These are phyloP conservation scores for Xylaria multiplex DNA, from an alignment of 2,329 filamentous ascomycete species.

Conservation along the genomic window DNA sequence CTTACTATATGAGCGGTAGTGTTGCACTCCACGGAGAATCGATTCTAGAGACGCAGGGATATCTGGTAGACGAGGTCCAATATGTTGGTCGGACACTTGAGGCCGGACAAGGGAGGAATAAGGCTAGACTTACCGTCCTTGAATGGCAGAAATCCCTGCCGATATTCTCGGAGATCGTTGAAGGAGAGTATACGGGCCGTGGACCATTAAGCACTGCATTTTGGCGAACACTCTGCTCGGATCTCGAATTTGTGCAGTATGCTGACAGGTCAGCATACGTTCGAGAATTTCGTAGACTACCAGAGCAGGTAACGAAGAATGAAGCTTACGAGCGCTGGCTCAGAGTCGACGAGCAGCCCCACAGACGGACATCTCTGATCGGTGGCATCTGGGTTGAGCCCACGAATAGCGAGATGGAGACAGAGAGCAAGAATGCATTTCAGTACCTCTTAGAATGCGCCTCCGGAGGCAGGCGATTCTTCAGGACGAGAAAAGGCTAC, in stretches of 20 bases:
- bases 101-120: constrained; percentile 28
- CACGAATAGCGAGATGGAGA: constrained; percentile 20
- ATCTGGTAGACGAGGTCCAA: constrained; percentile 31
- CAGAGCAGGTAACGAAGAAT: not conserved
- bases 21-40: constrained; percentile 34
- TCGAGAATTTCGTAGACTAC: constrained; percentile 28
- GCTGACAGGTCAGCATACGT: constrained; percentile 22
- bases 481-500: constrained; percentile 33
- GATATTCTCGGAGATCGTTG: no score
- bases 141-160: constrained; percentile 26
- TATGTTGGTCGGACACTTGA: constrained; percentile 32
- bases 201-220: constrained; percentile 28
- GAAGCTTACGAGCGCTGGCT: constrained; percentile 29
- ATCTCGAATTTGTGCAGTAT: constrained; percentile 32
- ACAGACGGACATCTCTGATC: constrained; percentile 34
- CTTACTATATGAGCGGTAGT: constrained; percentile 22
- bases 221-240: constrained; percentile 36
- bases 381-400: constrained; percentile 35
- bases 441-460: constrained; percentile 39
- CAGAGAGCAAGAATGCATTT: constrained; percentile 34
- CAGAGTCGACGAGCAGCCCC: constrained; percentile 19
- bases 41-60: constrained; percentile 35
- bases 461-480: constrained; percentile 37
- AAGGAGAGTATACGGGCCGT: constrained; percentile 11
- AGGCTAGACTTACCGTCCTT: constrained; percentile 25